phyloP scores from a whole-genome alignment of 2,329 filamentous ascomycete species.

The Xenoacremonium recifei region DNA sequence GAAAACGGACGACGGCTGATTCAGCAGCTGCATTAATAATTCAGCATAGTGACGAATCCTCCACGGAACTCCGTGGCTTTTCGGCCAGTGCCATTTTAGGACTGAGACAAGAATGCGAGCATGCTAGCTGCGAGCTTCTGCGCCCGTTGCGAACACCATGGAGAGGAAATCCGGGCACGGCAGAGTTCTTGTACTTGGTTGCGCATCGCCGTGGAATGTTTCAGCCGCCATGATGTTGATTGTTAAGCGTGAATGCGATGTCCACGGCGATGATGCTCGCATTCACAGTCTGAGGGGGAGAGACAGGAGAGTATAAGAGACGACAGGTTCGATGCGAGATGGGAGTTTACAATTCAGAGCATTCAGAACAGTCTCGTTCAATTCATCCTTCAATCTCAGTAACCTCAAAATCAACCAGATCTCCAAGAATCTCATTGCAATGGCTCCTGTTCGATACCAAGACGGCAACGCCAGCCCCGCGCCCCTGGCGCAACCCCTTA shows the following conservation, averaged over 20 bases:
- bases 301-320: not conserved
- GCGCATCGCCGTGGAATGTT: constrained; percentile 2
- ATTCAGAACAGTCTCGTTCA: constrained; percentile 1
- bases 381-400: not conserved
- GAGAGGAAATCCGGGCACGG: no score
- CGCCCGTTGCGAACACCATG: no score
- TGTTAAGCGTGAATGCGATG: not conserved
- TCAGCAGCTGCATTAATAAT: not conserved
- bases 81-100: no score
- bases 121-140: no score
- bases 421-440: constrained; percentile 7
- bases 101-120: no score
- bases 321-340: no score
- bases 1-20: no score
- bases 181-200: not conserved
- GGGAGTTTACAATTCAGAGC: not conserved
- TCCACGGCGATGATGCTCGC: constrained; percentile 4
- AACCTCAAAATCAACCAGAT: not conserved
- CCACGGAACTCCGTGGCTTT: constrained; percentile 1
- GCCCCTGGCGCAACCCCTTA: constrained; percentile 42
- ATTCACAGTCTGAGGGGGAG: not conserved
- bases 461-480: constrained; percentile 14
- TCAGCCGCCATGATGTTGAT: not conserved
- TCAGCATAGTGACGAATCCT: not conserved
- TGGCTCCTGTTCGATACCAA: constrained; percentile 16